A percentile compares a stretch with the other conserved stretches of the same genome.
phyloP scores from a whole-genome alignment of 176 grass and related monocot genomes.

The Tuctoria greenei region DNA sequence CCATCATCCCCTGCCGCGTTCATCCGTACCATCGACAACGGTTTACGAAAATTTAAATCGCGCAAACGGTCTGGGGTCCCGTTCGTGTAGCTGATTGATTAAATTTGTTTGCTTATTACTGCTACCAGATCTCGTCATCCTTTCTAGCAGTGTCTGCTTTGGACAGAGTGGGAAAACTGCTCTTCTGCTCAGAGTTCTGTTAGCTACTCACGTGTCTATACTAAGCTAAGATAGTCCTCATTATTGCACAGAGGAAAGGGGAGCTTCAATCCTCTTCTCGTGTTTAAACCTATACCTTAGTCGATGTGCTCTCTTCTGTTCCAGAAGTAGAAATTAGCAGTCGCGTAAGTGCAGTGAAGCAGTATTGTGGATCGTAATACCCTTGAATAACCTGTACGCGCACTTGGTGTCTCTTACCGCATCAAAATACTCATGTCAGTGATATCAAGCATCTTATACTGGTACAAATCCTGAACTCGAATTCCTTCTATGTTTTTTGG shows the following conservation, averaged over 20 bases:
- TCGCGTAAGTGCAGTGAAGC: neutral
- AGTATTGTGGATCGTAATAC: neutral
- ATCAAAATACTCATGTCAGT: neutral
- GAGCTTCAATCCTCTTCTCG: no score
- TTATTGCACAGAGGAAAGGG: no score
- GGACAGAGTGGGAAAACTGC: neutral
- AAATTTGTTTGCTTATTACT: neutral
- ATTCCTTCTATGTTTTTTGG: no score
- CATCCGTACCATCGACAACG: neutral
- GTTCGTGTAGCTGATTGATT: neutral
- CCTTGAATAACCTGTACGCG: neutral
- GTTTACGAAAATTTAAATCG: neutral
- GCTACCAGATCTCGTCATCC: neutral
- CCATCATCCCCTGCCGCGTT: neutral
- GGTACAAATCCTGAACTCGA: no score
- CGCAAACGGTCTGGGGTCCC: neutral
- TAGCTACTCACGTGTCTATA: no score
- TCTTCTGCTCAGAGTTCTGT: no score
- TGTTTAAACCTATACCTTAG: no score
- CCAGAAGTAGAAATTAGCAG: neutral
- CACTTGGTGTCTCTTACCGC: neutral
- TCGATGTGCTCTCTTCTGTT: no score
- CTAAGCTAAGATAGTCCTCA: no score
- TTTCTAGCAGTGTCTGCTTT: neutral
- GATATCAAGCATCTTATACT: neutral